These are phyloP conservation scores for Sugiyamaella floridensis DNA, from an alignment of 805 yeast species.

Conservation along the genomic window DNA sequence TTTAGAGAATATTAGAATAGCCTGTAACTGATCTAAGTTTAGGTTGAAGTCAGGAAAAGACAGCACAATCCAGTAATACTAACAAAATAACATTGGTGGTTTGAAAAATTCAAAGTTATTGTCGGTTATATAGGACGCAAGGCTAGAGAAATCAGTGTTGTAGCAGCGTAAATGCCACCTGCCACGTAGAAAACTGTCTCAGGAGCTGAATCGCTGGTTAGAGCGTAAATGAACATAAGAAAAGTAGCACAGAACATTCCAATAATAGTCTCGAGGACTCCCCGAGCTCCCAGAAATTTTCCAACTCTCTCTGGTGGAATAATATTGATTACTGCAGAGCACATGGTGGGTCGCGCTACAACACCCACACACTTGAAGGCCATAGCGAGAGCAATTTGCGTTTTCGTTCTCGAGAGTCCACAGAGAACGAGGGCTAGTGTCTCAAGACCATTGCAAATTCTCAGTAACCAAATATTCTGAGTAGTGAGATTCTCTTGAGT, in stretches of 20 bases:
- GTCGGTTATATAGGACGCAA: not conserved
- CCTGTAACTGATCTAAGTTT: too few relatives aligned
- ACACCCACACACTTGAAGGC: not conserved
- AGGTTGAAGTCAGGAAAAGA: too few relatives aligned
- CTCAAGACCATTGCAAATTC: not conserved
- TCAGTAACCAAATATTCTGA: not conserved
- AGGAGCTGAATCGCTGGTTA: not conserved
- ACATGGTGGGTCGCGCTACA: slow-evolving; percentile 1
- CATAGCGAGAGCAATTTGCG: not conserved
- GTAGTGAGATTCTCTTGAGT: not conserved
- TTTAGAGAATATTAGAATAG: not conserved
- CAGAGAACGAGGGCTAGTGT: not conserved
- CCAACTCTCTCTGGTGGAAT: slow-evolving; percentile 1
- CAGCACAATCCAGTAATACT: too few relatives aligned
- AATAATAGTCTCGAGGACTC: not conserved
- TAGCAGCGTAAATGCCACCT: not conserved
- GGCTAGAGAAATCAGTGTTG: not conserved
- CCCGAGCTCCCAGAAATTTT: slow-evolving; percentile 1
- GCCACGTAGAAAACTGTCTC: not conserved
- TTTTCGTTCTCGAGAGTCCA: not conserved
- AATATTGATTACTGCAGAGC: not conserved
- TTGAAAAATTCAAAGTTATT: too few relatives aligned
- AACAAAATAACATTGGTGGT: too few relatives aligned
- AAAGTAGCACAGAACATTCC: not conserved
- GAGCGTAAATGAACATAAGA: not conserved